Percentiles rank a stretch among this genome's conserved stretches.
Conservation (phyloP, 768 basidiomycete genomes). For the Hericium erinaceus region DNA sequence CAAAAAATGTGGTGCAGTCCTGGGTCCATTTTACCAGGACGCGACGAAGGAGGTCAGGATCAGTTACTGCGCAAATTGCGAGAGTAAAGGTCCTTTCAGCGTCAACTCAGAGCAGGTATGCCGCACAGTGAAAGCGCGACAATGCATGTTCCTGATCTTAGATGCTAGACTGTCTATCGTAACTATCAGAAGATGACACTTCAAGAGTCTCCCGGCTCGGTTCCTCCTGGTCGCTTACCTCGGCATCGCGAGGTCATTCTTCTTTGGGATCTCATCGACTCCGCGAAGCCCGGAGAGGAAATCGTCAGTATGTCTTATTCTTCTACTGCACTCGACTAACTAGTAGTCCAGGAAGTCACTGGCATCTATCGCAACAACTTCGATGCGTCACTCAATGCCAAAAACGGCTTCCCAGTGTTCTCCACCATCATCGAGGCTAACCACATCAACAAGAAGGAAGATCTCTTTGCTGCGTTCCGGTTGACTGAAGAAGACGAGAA, state of each 20-base stretch:
- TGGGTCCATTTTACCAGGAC: constrained; percentile 98
- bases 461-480: constrained; percentile 95
- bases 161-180: constrained; percentile 83
- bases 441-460: constrained; percentile 98
- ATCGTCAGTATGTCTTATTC: constrained; percentile 46
- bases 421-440: constrained; percentile 98
- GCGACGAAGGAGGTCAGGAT: constrained; percentile 89
- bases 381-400: constrained; percentile 93
- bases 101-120: constrained; percentile 92
- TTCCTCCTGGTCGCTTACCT: constrained; percentile 94
- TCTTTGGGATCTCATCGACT: constrained; percentile 97
- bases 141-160: background rate
- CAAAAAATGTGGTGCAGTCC: constrained; percentile 83
- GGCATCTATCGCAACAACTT: constrained; percentile 99
- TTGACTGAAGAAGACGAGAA: constrained; percentile 96
- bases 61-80: constrained; percentile 90
- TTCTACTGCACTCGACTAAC: constrained; percentile 2
- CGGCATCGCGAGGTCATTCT: constrained; percentile 95
- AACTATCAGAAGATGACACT: constrained; percentile 99
- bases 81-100: constrained; percentile 89
- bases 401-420: constrained; percentile 99
- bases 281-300: constrained; percentile 97
- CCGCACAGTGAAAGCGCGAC: background rate
- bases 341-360: constrained; percentile 72
- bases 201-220: constrained; percentile 95